Conservation (phyloP, 2,329 filamentous ascomycete genomes). For the Venturiaceae sp. region DNA sequence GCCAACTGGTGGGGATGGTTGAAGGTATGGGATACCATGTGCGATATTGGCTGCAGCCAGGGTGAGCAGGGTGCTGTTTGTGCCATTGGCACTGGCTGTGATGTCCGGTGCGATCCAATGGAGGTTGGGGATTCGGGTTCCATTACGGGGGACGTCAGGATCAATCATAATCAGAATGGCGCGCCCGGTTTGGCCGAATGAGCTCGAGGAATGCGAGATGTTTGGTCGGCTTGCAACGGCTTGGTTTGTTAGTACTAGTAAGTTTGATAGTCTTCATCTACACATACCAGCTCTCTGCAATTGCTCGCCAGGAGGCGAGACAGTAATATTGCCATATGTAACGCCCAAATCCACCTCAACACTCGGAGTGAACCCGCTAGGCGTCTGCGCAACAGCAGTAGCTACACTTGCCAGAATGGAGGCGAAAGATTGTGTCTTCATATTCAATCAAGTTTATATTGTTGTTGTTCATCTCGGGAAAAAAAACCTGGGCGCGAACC, state of each 20-base stretch:
- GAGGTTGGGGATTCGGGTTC: background rate
- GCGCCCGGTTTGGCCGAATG: background rate
- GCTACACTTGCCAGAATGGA: background rate
- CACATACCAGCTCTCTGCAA: background rate
- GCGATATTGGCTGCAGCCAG: background rate
- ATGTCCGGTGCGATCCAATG: background rate
- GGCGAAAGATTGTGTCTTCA: background rate
- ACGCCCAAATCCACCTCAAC: background rate
- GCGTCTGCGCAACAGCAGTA: background rate
- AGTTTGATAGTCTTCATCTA: background rate
- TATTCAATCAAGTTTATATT: background rate
- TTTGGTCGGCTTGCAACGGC: background rate
- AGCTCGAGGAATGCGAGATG: background rate
- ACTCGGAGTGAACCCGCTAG: background rate
- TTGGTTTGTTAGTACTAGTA: background rate
- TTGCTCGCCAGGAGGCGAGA: background rate
- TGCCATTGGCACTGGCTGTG: background rate
- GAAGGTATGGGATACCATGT: background rate
- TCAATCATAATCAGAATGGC: slow-evolving; percentile 1
- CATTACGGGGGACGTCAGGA: background rate
- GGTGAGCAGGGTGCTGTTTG: background rate
- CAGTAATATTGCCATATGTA: background rate
- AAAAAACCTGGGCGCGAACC: background rate
- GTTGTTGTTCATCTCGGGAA: background rate
- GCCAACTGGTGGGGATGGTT: background rate